These are phyloP conservation scores for Kuraishia capsulata DNA, from an alignment of 805 yeast genomes.

Conservation along the genomic window DNA sequence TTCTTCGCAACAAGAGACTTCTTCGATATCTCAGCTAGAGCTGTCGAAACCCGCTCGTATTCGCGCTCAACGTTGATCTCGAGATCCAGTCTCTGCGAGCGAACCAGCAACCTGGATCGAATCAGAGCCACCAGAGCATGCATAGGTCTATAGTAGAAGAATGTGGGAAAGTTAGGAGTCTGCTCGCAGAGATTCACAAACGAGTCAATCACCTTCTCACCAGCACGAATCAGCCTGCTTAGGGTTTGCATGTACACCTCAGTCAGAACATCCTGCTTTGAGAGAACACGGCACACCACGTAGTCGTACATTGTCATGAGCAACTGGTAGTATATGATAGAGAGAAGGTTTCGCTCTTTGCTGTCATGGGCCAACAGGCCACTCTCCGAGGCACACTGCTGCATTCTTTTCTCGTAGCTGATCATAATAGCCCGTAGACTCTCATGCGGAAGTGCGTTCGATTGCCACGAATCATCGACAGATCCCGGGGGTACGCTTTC, in stretches of 20 bases:
- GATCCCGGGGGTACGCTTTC: neutral
- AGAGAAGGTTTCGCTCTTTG: conserved; percentile 28
- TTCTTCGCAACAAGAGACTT: conserved; percentile 22
- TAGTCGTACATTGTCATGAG: conserved; percentile 44
- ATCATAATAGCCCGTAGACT: conserved; percentile 22
- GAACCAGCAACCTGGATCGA: conserved; percentile 34
- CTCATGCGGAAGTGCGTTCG: conserved; percentile 12
- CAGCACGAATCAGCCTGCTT: conserved; percentile 30
- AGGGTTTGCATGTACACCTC: conserved; percentile 28
- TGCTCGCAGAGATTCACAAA: conserved; percentile 31
- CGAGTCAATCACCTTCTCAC: conserved; percentile 36
- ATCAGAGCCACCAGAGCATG: conserved; percentile 40
- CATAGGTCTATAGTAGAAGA: conserved; percentile 44
- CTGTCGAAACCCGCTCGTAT: conserved; percentile 16
- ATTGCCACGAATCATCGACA: conserved; percentile 4
- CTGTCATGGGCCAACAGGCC: conserved; percentile 23
- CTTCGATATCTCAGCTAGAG: conserved; percentile 13
- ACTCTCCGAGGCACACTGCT: conserved; percentile 29
- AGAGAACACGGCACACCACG: conserved; percentile 31
- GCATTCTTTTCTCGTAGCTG: conserved; percentile 30
- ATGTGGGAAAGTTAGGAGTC: conserved; percentile 36
- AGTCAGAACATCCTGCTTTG: conserved; percentile 18
- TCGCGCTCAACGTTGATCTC: conserved; percentile 23
- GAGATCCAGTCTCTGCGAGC: conserved; percentile 27
- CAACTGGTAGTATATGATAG: conserved; percentile 40